Evolutionary conservation across 1,284 basidiomycete genomes (phyloP).

Genomic region (Cutaneotrichosporon dermatis): DNA sequence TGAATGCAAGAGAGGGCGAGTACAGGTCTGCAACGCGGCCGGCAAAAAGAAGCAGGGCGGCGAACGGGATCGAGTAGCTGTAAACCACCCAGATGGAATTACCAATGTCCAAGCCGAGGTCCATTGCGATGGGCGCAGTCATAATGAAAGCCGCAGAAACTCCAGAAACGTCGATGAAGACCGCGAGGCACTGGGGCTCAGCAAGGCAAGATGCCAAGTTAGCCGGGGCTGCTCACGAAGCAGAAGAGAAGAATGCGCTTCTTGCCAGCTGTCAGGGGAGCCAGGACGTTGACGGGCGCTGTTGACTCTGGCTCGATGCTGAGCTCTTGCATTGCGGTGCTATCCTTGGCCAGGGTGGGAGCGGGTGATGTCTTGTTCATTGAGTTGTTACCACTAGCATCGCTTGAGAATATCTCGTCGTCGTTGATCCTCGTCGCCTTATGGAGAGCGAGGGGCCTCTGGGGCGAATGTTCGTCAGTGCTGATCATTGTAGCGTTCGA

Average conservation of each 20-base stretch:
- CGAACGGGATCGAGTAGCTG: conserved; percentile 31
- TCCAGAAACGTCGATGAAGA: conserved; percentile 41
- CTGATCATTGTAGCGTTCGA: too few species aligned
- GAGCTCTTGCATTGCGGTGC: too few species aligned
- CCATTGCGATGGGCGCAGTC: conserved; percentile 38
- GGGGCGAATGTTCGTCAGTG: too few species aligned
- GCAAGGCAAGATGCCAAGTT: not conserved
- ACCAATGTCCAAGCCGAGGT: conserved; percentile 28
- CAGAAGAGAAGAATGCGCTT: conserved; percentile 35
- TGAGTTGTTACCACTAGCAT: too few species aligned
- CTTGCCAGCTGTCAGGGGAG: conserved; percentile 17
- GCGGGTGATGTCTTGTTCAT: too few species aligned
- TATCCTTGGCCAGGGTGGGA: too few species aligned
- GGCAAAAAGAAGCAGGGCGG: conserved; percentile 37
- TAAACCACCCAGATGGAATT: conserved; percentile 42
- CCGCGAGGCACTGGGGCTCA: conserved; percentile 19
- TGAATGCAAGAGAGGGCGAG: conserved; percentile 39
- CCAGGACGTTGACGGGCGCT: conserved; percentile 17
- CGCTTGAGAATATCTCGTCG: too few species aligned
- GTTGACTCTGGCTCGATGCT: not conserved
- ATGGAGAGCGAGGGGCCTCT: too few species aligned
- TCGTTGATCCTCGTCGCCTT: too few species aligned
- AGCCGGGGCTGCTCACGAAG: conserved; percentile 22
- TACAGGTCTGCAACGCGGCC: conserved; percentile 43
- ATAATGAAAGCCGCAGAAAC: conserved; percentile 41